Base-by-base conservation (phyloP, 768 basidiomycete genomes). In the Tulasnella sp. region DNA sequence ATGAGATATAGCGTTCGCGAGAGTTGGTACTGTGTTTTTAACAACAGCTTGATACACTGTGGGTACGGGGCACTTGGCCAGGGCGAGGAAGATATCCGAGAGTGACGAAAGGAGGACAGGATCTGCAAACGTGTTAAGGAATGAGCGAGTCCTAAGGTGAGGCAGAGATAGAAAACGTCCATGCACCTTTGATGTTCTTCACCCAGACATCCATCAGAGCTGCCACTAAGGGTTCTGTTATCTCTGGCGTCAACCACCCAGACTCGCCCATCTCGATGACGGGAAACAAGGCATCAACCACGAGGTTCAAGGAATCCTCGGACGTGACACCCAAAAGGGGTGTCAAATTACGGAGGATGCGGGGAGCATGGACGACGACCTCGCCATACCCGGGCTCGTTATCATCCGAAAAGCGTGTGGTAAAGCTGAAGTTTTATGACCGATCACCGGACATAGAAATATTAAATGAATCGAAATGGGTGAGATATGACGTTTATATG, bases 41-140 rank as follows among this genome's bases (percentile, higher is more conserved):
- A 90, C 81, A 4, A 94, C 81, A 0, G 80, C 76, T 60, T 85
- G 77, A 65, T 93, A 88, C 23, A 90, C 76, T 2, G 79, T 79
- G 0, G 74, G 70, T 2, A 78, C 72, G 0, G 80, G 71, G 1
- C 86, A 82, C 3, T 78, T 72, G 4, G 89, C 80, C 26, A 96
- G 77, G 3, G 82, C 78, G 27, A 77, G 75, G 58, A 95, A 74
- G 48, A 95, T 81, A 67, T 95, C 91, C 43, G 84, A 82, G 50
- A 94, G 77, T 51, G 93, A 83, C 1, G 90, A 89, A 21, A 88
- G 77, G 68, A 94, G 83, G 56, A 97, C 83, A 0, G 93, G 94
- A 73, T 99, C 96, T 86, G 64, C 21, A 74, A 61, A 0, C 26
- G n/a, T n/a, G n/a, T n/a, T n/a, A n/a, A n/a, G n/a, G n/a, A n/a